Conservation (phyloP, 768 basidiomycete species). For the Agaricus sinodeliciosus region DNA sequence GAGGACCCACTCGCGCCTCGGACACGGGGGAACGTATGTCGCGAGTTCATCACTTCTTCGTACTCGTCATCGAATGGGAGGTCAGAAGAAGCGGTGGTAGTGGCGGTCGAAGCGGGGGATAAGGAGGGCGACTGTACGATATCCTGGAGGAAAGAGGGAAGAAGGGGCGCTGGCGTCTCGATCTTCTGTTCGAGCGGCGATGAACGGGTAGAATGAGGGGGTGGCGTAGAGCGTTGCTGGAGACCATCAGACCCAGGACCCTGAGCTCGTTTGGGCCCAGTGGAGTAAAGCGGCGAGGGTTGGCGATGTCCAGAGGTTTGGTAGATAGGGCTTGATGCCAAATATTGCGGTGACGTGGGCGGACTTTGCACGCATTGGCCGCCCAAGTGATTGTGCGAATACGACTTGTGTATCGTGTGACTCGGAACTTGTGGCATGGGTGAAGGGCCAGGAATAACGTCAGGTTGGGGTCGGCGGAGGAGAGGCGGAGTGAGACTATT, state of each 20-base stretch:
- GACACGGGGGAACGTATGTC: conserved; percentile 21
- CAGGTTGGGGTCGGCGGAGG: conserved; percentile 31
- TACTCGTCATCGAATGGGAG: conserved; percentile 60
- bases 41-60: conserved; percentile 28
- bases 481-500: conserved; percentile 44
- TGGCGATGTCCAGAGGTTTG: conserved; percentile 53
- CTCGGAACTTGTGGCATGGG: background rate
- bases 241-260: conserved; percentile 12
- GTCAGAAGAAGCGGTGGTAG: conserved; percentile 56
- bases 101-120: conserved; percentile 46
- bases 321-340: conserved; percentile 51
- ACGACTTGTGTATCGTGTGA: conserved; percentile 40
- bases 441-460: conserved; percentile 22
- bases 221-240: conserved; percentile 6
- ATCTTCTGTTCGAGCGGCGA: conserved; percentile 16
- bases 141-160: conserved; percentile 76
- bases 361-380: conserved; percentile 26
- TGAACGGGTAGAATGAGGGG: conserved; percentile 1
- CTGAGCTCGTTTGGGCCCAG: conserved; percentile 18
- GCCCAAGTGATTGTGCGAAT: conserved; percentile 44
- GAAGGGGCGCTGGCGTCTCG: conserved; percentile 43
- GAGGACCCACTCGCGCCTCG: conserved; percentile 19
- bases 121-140: conserved; percentile 63
- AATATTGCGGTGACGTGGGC: conserved; percentile 15
- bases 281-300: conserved; percentile 31